Conservation (phyloP, 202 grass and related monocot species). For the Setaria italica region DNA sequence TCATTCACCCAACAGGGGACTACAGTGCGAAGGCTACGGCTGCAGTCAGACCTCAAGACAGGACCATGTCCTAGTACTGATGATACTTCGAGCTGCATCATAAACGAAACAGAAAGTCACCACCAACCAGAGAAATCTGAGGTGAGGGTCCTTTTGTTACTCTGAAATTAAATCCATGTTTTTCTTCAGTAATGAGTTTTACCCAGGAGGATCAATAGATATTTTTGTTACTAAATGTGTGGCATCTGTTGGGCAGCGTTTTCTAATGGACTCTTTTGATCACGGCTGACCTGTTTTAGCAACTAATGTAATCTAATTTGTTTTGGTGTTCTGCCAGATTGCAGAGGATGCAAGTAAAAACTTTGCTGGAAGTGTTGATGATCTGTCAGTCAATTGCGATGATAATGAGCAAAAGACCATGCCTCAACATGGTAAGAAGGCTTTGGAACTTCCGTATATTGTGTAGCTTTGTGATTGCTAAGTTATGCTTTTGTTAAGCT, state of each 20-base stretch:
- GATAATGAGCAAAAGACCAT: constrained; percentile 40
- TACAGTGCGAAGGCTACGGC: constrained; percentile 45
- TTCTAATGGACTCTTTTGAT: not conserved
- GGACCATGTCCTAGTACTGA: constrained; percentile 34
- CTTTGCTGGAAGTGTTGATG: constrained; percentile 10
- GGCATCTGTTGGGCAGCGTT: not conserved
- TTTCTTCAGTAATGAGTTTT: not conserved
- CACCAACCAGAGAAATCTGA: constrained; percentile 17
- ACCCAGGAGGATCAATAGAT: not conserved
- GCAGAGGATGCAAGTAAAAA: constrained; percentile 41
- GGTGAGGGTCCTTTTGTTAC: constrained; percentile 38
- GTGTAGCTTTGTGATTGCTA: not conserved
- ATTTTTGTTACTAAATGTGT: not conserved
- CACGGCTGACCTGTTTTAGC: constrained; percentile 5
- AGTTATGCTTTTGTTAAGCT: constrained; percentile 7
- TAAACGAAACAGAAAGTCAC: constrained; percentile 28
- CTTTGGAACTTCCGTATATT: constrained; percentile 22
- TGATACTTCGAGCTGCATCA: constrained; percentile 48
- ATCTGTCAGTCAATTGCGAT: not conserved
- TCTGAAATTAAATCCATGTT: not conserved
- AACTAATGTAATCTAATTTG: constrained; percentile 9
- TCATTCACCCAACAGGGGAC: constrained; percentile 49
- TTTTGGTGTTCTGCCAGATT: constrained; percentile 38
- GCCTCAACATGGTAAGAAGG: constrained; percentile 56
- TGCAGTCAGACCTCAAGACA: constrained; percentile 40